Percentiles rank a stretch among this genome's conserved stretches.
Conservation (phyloP, 2,329 filamentous ascomycete species). For the Raffaelea ambrosiae region DNA sequence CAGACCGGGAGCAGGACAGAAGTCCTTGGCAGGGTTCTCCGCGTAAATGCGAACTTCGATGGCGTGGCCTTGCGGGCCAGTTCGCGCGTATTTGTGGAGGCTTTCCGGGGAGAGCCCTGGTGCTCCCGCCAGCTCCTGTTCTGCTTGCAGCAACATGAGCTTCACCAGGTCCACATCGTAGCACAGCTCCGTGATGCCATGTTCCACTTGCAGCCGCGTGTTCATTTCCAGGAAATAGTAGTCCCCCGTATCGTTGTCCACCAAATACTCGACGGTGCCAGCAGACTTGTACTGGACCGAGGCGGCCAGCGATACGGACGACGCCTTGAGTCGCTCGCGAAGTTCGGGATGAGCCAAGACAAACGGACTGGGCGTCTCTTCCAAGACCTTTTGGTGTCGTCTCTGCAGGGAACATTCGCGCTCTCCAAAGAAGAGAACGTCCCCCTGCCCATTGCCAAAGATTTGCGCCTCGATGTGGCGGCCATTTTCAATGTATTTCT, state of each 20-base stretch:
- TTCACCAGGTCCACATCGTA: conserved; percentile 29
- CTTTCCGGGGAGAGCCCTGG: conserved; percentile 1
- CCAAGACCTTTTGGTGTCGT: conserved; percentile 56
- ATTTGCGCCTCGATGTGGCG: conserved; percentile 56
- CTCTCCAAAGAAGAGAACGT: conserved; percentile 48
- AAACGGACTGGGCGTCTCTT: conserved; percentile 55
- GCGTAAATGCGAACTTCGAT: neutral
- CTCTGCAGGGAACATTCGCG: conserved; percentile 55
- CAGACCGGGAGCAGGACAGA: neutral
- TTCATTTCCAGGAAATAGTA: conserved; percentile 13
- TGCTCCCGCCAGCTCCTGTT: neutral
- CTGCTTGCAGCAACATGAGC: conserved; percentile 36
- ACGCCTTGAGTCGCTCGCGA: conserved; percentile 15
- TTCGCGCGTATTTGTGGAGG: too few species aligned
- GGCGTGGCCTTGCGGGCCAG: neutral
- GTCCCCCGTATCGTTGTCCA: conserved; percentile 3
- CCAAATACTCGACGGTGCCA: conserved; percentile 11
- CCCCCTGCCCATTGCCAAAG: conserved; percentile 47
- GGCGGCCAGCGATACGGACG: conserved; percentile 2
- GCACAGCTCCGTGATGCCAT: conserved; percentile 30
- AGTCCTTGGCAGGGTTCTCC: neutral
- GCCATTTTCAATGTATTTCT: conserved; percentile 48
- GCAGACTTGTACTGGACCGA: conserved; percentile 4
- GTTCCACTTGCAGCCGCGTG: conserved; percentile 33
- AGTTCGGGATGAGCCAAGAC: conserved; percentile 19